phyloP scores from a whole-genome alignment of 371 early-diverging fungal species.

The Mucor racemosus region DNA sequence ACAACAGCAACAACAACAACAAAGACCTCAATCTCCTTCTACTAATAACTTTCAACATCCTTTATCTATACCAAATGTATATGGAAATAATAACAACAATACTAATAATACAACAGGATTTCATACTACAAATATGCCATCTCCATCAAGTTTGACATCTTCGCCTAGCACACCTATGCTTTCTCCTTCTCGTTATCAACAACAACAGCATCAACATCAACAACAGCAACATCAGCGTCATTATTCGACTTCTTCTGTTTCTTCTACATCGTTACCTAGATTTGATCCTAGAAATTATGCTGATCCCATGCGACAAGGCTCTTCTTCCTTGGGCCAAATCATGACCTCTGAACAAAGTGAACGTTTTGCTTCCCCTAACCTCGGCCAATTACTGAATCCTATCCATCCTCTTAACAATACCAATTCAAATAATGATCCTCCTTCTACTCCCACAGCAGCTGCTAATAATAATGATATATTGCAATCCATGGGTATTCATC shows the following conservation, averaged over 20 bases:
- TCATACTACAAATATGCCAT: conserved; percentile 29
- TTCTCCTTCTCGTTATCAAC: conserved; percentile 34
- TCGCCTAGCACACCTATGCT: conserved; percentile 45
- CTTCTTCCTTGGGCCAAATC: background rate
- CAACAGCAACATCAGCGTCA: conserved; percentile 38
- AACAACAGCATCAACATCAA: conserved; percentile 13
- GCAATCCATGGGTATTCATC: conserved; percentile 12
- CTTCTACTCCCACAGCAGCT: background rate
- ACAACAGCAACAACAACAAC: conserved; percentile 7
- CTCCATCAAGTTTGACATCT: conserved; percentile 39
- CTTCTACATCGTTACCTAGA: conserved; percentile 29
- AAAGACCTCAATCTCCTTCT: background rate
- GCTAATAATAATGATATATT: conserved; percentile 7
- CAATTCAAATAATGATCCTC: background rate
- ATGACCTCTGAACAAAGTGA: conserved; percentile 8
- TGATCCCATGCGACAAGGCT: background rate
- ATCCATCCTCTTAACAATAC: conserved; percentile 39
- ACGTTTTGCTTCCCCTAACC: conserved; percentile 28
- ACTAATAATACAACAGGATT: conserved; percentile 2
- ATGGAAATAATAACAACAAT: conserved; percentile 8
- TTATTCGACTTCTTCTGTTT: conserved; percentile 33
- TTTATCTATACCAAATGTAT: conserved; percentile 27
- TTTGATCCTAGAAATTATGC: conserved; percentile 31
- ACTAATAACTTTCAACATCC: conserved; percentile 17
- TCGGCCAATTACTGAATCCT: conserved; percentile 49